A percentile compares a stretch with the other conserved stretches of the same genome.
These are phyloP conservation scores for Themeda triandra DNA, from an alignment of 176 grass and related monocot genomes.

Conservation along the genomic window DNA sequence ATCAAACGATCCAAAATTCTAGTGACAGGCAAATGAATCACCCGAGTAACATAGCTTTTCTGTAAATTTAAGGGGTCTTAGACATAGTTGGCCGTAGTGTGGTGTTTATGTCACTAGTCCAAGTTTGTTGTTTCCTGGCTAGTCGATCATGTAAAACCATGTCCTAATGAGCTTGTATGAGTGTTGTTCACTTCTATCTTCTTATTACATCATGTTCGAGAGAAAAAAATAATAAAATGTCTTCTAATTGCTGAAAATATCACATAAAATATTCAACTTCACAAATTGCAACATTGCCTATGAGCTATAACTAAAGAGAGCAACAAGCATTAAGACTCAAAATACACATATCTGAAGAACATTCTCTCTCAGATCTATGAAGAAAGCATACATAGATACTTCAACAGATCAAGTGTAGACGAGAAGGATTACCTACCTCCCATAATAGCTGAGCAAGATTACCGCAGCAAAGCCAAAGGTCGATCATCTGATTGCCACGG, in stretches of 20 bases:
- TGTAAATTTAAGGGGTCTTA: not conserved
- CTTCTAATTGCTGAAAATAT: constrained; percentile 6
- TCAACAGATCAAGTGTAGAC: not conserved
- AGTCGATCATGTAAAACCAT: not conserved
- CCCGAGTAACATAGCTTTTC: no score
- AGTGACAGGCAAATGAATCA: no score
- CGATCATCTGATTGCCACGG: constrained; percentile 20
- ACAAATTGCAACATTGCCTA: not conserved
- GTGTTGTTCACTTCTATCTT: not conserved
- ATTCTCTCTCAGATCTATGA: not conserved
- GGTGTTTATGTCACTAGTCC: no score
- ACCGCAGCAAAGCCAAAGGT: not conserved
- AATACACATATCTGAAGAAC: not conserved
- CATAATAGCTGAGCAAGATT: not conserved
- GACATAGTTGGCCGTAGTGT: no score
- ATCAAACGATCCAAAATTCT: no score
- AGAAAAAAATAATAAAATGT: not conserved
- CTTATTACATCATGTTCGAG: no score
- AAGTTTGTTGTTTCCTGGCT: not conserved
- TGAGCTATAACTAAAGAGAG: not conserved
- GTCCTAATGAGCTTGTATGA: not conserved
- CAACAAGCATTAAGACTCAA: not conserved
- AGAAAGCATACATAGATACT: not conserved
- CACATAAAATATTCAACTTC: not conserved
- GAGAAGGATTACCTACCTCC: not conserved